Percentiles rank a stretch among this genome's conserved stretches.
Conservation (phyloP, 768 basidiomycete species). For the Suillus alpinus region DNA sequence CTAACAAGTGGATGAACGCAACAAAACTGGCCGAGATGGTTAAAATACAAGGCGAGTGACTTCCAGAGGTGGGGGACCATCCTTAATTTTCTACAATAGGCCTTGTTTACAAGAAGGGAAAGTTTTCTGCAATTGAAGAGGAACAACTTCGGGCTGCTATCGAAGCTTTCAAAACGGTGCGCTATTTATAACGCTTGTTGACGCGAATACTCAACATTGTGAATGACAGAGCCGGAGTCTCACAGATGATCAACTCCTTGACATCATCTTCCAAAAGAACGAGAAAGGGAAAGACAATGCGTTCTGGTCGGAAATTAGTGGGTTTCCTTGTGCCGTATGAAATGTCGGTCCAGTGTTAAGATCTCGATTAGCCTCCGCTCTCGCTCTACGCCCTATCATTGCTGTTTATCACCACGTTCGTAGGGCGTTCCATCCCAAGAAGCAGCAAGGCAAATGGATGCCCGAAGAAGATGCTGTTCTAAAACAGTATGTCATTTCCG, state of each 20-base stretch:
- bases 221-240: conserved; percentile 47
- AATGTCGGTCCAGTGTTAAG: conserved; percentile 1
- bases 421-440: conserved; percentile 64
- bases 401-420: conserved; percentile 84
- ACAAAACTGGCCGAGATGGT: conserved; percentile 67
- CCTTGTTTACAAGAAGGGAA: conserved; percentile 85
- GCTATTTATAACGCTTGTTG: conserved; percentile 20
- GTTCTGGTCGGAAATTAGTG: conserved; percentile 84
- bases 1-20: conserved; percentile 78
- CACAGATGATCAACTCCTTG: conserved; percentile 50
- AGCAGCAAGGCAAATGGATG: conserved; percentile 69
- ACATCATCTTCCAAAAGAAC: conserved; percentile 67
- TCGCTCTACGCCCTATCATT: conserved; percentile 75
- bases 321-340: conserved; percentile 20
- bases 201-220: conserved; percentile 1
- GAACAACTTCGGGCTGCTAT: conserved; percentile 64
- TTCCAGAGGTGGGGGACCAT: background rate
- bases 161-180: conserved; percentile 56
- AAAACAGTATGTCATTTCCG: conserved; percentile 46
- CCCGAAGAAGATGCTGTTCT: conserved; percentile 62
- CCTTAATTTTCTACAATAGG: conserved; percentile 39
- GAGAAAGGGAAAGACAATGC: conserved; percentile 57
- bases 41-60: conserved; percentile 55
- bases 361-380: conserved; percentile 51
- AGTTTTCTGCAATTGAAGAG: conserved; percentile 79